Base-by-base conservation (phyloP, 208 protist species). In the Leishmania lainsoni region DNA sequence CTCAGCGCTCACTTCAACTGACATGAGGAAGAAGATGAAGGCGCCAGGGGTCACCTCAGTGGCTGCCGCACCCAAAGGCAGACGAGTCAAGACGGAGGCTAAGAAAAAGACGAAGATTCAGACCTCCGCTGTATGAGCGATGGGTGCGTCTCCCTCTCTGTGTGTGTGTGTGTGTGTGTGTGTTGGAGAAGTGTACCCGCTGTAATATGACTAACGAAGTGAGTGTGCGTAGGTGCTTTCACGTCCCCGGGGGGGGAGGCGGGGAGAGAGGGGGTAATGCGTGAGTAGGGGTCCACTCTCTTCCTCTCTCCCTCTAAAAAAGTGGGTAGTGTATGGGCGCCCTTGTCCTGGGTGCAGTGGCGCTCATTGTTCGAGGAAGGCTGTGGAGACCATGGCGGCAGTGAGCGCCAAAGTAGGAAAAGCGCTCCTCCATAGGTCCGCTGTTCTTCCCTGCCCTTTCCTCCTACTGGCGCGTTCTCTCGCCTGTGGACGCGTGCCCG, bases 121-220 rank as follows among this genome's bases (percentile, higher is more conserved):
- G 68, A 20, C 35, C 68, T 73, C 8, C 10, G 0, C 45, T 12
- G 45, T 45, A 45, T 73, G 26, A n/a, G 66, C 20, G 20, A 9
- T 5, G n/a, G 42, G 42, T 73, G 20, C 39, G 42, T 12, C 8
- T 16, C 68, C 45, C 68, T 32, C 8, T 73, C 5, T 1, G n/a
- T n/a, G n/a, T n/a, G n/a, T 52, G 68, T 52, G 65, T 70, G 39
- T 49, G 66, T 14, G 32, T 49, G 26, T 32, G 45, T 16, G 42
- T 8, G 45, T 73, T 45, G 68, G 45, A 20, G 45, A 45, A 20
- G n/a, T 22, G 10, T 26, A 12, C 22, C 68, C 32, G 35, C 39
- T 54, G 51, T 73, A 73, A 73, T 52, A 22, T 73, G 68, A 29
- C 45, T 73, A 73, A 73, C 35, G 45, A 49, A 32, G 68, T 73